These are phyloP conservation scores for Limtongozyma cylindracea DNA, from an alignment of 805 yeast species.

Conservation along the genomic window DNA sequence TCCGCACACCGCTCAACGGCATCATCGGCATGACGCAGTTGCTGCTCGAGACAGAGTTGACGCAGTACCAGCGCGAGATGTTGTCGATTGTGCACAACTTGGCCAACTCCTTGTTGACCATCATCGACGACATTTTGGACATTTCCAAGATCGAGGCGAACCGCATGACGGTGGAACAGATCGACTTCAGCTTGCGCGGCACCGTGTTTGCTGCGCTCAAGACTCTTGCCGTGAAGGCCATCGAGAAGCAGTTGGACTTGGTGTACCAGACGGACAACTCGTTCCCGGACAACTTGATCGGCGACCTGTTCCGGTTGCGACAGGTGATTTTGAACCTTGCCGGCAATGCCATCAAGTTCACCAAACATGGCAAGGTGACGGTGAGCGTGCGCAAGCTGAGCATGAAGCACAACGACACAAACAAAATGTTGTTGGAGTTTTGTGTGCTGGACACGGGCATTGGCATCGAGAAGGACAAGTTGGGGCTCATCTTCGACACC, in stretches of 20 bases:
- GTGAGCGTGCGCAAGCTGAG: conserved; percentile 38
- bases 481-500: conserved; percentile 69
- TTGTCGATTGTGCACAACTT: conserved; percentile 69
- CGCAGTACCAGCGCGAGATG: conserved; percentile 86
- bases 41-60: conserved; percentile 67
- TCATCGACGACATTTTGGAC: conserved; percentile 77
- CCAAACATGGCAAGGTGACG: conserved; percentile 61
- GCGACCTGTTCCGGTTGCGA: conserved; percentile 72
- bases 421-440: conserved; percentile 38
- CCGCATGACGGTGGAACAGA: conserved; percentile 79
- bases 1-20: conserved; percentile 84
- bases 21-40: conserved; percentile 83
- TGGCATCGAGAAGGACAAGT: conserved; percentile 67
- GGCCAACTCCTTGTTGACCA: conserved; percentile 66
- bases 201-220: conserved; percentile 80
- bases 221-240: conserved; percentile 74
- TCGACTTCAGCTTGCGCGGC: conserved; percentile 65
- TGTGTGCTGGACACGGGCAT: conserved; percentile 84
- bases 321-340: conserved; percentile 72
- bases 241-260: conserved; percentile 61
- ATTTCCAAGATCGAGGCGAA: conserved; percentile 86
- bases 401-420: conserved; percentile 8
- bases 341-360: conserved; percentile 78
- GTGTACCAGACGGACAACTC: conserved; percentile 67
- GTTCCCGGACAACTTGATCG: conserved; percentile 68